Base-by-base conservation (phyloP, 169 alveolate genomes). In the Cryptosporidium sp. region DNA sequence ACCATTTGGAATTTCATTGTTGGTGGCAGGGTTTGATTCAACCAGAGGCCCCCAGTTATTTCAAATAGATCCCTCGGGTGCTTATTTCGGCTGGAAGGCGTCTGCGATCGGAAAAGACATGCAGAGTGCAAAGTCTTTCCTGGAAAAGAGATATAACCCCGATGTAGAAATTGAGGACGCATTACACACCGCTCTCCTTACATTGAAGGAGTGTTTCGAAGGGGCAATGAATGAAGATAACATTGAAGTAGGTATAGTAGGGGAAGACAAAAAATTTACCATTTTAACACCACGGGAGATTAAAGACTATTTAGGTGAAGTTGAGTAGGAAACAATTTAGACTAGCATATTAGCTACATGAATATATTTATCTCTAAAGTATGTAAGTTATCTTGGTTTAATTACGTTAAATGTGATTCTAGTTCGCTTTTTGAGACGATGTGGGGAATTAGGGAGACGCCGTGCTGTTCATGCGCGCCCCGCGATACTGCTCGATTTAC, bases 11-110 rank as follows among this genome's bases (percentile, higher is more conserved):
- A 98, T 98, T 58, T 98, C 99, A 1, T 89, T 98, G 69, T 92
- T 98, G 43, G 96, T 98, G 33, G 99, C 99, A 18, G 99, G 99
- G 3, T 97, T 95, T 58, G 99, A 98, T 93, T 93, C 94, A 55
- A 95, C 94, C 35, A 73, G 75, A 41, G 99, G 99, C 10, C 99
- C 99, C 12, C 95, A 97, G 50, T 94, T 98, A 9, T 97, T 97
- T 97, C 94, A 97, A 87, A 93, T 98, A n/a, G 99, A 98, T 69
- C 99, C 99, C 3, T 96, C 99, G 12, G 99, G 99, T 41, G 99
- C 99, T 39, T 98, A 96, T 95, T 97, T 97, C 73, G 97, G 97
- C 18, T 97, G 99, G 99, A 95, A 95, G 92, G 99, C 99, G 5
- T 98, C 99, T 33, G 99, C 99, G 29, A 94, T 98, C 1, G 99